A percentile compares a stretch with the other conserved stretches of the same genome.
Conservation (phyloP, 306 rosid genomes). For the Medicago lupulina region DNA sequence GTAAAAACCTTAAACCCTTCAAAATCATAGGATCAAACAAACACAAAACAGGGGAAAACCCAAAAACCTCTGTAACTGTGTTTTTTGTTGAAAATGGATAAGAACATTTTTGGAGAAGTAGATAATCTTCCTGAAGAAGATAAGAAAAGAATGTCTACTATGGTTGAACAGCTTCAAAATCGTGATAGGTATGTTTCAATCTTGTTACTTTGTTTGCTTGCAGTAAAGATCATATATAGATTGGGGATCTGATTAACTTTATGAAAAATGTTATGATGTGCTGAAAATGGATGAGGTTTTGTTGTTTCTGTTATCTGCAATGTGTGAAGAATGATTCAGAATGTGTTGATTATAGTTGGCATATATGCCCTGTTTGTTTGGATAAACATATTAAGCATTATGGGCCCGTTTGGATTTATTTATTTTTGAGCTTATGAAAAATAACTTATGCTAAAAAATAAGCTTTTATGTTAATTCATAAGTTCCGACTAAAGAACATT, state of each 20-base stretch:
- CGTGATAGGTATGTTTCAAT: constrained; percentile 67
- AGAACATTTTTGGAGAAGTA: constrained; percentile 54
- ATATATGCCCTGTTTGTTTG: background rate
- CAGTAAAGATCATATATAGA: background rate
- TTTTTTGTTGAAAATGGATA: constrained; percentile 61
- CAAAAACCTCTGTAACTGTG: background rate
- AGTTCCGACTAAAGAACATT: no score
- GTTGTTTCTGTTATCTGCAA: background rate
- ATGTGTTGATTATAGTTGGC: constrained; percentile 2
- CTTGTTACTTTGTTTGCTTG: background rate
- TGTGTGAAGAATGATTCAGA: constrained; percentile 2
- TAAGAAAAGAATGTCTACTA: constrained; percentile 59
- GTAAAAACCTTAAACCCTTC: constrained; percentile 49
- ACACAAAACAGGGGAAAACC: background rate
- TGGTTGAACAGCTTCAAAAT: constrained; percentile 65
- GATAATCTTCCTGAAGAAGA: constrained; percentile 69
- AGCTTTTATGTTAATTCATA: no score
- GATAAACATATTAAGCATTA: background rate
- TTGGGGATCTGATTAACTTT: constrained; percentile 26
- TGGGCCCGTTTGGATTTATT: no score
- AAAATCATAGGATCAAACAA: background rate
- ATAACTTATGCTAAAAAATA: no score
- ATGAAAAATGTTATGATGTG: constrained; percentile 5
- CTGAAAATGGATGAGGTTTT: background rate
- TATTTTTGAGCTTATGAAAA: background rate